Evolutionary conservation across 202 grass and related monocot genomes (phyloP), one percentile per base, ranked within the genome.

Genomic region (Dendrocalamus latiflorus): DNA sequence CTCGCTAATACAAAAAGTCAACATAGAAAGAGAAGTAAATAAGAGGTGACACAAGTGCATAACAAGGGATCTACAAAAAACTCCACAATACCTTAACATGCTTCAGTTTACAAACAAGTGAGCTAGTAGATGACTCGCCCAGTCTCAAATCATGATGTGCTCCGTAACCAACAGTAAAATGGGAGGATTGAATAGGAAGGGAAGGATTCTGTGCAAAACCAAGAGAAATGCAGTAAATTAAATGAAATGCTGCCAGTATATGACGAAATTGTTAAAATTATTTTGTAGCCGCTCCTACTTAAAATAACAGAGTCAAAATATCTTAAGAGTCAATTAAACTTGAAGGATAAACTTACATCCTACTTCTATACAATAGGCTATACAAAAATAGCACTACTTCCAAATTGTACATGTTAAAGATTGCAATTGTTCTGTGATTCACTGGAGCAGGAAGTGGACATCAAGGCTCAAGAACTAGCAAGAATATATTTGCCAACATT

Each of bases 141-240:
- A 99, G 79, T 82, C 81, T 90, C 74, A 99, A 84, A 84, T 99
- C 88, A 86, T 92, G 89, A 75, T 90, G 89, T 54, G 83, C 72
- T 68, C 93, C 92, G 87, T 90, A 82, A 82, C 96, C 96, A 58
- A 99, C 82, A 85, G 93, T 95, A 78, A 99, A 99, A 93, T 80
- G 20, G 33, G 91, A 75, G 20, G 80, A 79, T 48, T 68, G 86
- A 75, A 99, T 95, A 78, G 87, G 79, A 90, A 84, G 77, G 64
- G 91, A 91, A 81, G 96, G 96, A 83, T 92, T 87, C 96, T 99
- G 88, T 21, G 55, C 11, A 85, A 80, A 88, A 85, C 54, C 33
- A 76, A 88, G 44, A 68, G 6, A 41, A 72, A 74, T 28, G 45
- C 28, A 77, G 71, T 68, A 65, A 75, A 76, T 38, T n/a, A 83